Evolutionary conservation across 225 moss, liverwort and hornwort genomes (phyloP).

Genomic region (Bryum argenteum): DNA sequence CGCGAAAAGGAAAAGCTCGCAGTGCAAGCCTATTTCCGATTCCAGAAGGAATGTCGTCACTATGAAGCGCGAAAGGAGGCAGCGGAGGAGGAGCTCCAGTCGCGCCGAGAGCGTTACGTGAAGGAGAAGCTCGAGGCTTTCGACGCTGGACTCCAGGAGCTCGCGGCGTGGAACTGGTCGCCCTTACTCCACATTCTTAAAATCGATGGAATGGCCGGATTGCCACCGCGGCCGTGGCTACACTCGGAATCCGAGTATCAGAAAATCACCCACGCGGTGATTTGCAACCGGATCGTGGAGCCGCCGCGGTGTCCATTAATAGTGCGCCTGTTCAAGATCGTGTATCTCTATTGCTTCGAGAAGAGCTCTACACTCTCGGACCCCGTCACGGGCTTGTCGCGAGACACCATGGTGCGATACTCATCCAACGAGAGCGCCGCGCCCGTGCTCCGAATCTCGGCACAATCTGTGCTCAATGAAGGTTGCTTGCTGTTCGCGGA

Average conservation of each 20-base stretch:
- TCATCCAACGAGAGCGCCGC: conserved; percentile 41
- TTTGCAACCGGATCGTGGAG: conserved; percentile 29
- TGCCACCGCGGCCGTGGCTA: conserved; percentile 53
- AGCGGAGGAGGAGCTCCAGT: conserved; percentile 38
- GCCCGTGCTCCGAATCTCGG: conserved; percentile 47
- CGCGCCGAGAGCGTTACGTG: conserved; percentile 41
- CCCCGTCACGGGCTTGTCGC: conserved; percentile 47
- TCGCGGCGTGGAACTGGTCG: conserved; percentile 53
- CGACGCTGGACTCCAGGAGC: conserved; percentile 41
- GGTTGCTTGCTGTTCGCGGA: conserved; percentile 54
- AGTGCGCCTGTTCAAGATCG: conserved; percentile 55
- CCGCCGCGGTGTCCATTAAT: conserved; percentile 49
- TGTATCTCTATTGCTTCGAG: conserved; percentile 45
- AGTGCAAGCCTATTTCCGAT: conserved; percentile 43
- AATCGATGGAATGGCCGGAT: conserved; percentile 39
- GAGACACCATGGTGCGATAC: conserved; percentile 51
- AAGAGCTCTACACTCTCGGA: conserved; percentile 47
- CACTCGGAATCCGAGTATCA: conserved; percentile 49
- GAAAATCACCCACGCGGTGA: conserved; percentile 37
- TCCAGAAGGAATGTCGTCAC: conserved; percentile 29
- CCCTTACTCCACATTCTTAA: conserved; percentile 46
- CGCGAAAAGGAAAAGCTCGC: conserved; percentile 44
- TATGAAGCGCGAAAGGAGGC: conserved; percentile 49
- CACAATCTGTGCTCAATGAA: conserved; percentile 57
- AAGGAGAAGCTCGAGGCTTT: conserved; percentile 45